Conservation (phyloP, 352 stramenopile genomes). For the Plasmopara viticola region DNA sequence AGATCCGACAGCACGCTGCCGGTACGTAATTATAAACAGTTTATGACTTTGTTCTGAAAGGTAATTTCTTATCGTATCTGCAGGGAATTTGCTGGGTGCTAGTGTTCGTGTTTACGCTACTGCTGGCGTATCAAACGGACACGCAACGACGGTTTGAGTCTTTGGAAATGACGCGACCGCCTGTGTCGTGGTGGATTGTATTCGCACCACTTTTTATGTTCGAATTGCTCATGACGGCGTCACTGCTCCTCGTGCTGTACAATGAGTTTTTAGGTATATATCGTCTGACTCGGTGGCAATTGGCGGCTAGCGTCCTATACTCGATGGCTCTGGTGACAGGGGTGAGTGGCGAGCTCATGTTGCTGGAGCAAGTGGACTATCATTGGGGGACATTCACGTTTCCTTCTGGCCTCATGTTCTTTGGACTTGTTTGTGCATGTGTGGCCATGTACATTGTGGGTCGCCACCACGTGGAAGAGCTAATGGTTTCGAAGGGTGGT, state of each 20-base stretch:
- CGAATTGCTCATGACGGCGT: conserved; percentile 48
- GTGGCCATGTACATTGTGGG: conserved; percentile 78
- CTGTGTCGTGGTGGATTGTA: conserved; percentile 71
- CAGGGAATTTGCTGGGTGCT: conserved; percentile 76
- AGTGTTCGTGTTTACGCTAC: conserved; percentile 70
- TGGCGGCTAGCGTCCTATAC: conserved; percentile 70
- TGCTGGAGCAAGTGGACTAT: conserved; percentile 67
- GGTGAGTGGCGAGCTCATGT: conserved; percentile 65
- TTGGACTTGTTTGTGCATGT: conserved; percentile 65
- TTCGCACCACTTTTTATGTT: conserved; percentile 61
- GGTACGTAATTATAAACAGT: conserved; percentile 25
- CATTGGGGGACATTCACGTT: conserved; percentile 71
- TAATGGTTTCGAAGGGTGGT: conserved; percentile 75
- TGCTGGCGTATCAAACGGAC: conserved; percentile 75
- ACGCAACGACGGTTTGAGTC: conserved; percentile 31
- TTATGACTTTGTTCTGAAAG: background rate
- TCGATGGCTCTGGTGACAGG: conserved; percentile 51
- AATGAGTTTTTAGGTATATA: conserved; percentile 75
- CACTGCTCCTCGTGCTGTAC: conserved; percentile 64
- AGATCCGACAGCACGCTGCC: conserved; percentile 69
- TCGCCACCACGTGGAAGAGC: conserved; percentile 67
- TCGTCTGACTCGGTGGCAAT: conserved; percentile 63
- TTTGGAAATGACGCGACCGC: conserved; percentile 18
- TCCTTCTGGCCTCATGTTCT: conserved; percentile 68
- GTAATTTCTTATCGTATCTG: background rate